Evolutionary conservation across 2,329 filamentous ascomycete species (phyloP), one percentile per base, ranked within the genome.

Genomic region (Cercospora nicotianae): DNA sequence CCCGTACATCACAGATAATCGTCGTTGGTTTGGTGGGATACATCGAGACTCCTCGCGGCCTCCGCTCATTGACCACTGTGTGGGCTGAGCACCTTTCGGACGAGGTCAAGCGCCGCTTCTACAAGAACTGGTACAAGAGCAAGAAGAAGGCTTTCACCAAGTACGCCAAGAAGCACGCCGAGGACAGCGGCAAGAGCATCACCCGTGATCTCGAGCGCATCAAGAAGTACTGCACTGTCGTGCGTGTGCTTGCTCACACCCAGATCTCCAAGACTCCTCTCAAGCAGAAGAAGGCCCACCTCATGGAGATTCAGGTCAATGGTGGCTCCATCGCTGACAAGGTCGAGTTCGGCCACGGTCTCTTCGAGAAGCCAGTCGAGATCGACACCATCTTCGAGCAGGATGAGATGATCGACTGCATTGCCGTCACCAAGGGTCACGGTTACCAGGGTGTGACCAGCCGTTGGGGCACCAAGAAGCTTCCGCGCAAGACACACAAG

Each of bases 61-160:
- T 99, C 81, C 94, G 95, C 84, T 99, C 95, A 76, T 93, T 99
- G 85, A 97, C 94, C 83, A 98, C 95, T 82, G 93, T 99, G 83
- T 99, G 95, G 95, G 95, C 95, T 81, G 95, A 98, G 90, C 95
- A 99, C 85, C 85, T 99, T 85, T 92, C 91, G 86, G 95, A 99
- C 85, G 95, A 98, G 87, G 83, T 99, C 85, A 97, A 97, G 91
- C 92, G 95, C 81, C 92, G 95, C 83, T 99, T 99, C 93, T 99
- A 99, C 92, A 98, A 98, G 93, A 99, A 99, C 91, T 99, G 95
- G 95, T 99, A 99, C 92, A 97, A 97, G 91, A 93, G 90, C 89
- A 99, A 99, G 94, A 98, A 97, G 93, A 99, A 99, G 94, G 95
- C 95, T 73, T 99, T 99, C 89, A 99, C 95, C 89, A 97, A 96